Evolutionary conservation across 2,329 filamentous ascomycete genomes (phyloP), one percentile per base, ranked within the genome.

Genomic region (Aspergillus ruber): DNA sequence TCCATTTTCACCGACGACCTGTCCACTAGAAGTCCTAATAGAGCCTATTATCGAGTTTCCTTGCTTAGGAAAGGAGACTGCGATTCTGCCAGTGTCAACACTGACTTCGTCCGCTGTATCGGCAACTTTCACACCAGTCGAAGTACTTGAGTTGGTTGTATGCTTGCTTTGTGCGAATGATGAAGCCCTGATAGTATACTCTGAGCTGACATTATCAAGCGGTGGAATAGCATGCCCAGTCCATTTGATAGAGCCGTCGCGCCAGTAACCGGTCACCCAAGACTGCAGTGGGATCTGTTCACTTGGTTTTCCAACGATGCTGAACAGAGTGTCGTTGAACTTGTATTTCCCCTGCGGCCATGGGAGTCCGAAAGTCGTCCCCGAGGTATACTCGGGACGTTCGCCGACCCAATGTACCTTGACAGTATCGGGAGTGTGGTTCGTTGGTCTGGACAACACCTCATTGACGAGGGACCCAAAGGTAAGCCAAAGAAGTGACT

Each of bases 221-320:
- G 66, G 72, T 10, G 71, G 61, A 39, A 83, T 65, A 0, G 80
- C 78, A 55, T 83, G 80, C 0, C 72, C 79, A 2, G 76, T 80
- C 80, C 80, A 83, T 56, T 82, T 83, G 45, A 82, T 69, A 0
- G 80, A 81, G 21, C 76, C 77, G 61, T 83, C 80, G 1, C 74
- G 71, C 80, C 80, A 83, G 58, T 78, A 80, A 0, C 74, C 78
- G 1, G 76, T 82, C 3, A 73, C 66, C 79, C 80, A 82, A 0
- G 79, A 78, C 50, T 82, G 74, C 6, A 79, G 59, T 45, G 57
- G 62, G 2, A 62, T 60, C 1, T 52, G 41, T 3, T 41, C 33
- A 3, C 12, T 40, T 35, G 33, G 1, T 21, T 49, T 48, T 0
- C 57, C 67, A 43, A 54, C 51, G 20, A 67, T 59, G 6, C 60